A percentile compares a stretch with the other conserved stretches of the same genome.
Conservation (phyloP, 768 basidiomycete species). For the Cystofilobasidium bisporidii region DNA sequence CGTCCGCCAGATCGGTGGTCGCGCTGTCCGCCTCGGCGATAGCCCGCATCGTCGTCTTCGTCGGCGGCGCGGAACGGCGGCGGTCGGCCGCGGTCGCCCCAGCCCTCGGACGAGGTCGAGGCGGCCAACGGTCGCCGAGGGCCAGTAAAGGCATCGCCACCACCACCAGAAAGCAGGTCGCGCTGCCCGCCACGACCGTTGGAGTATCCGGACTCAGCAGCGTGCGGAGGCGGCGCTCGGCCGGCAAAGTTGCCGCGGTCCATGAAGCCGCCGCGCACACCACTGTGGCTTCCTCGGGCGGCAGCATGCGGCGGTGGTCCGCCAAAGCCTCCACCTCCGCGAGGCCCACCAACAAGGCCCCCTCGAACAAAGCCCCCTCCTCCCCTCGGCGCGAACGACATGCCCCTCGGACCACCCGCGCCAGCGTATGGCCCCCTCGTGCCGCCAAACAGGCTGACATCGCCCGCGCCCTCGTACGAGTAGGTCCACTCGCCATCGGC, state of each 20-base stretch:
- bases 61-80: background rate
- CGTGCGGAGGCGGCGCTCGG: background rate
- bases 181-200: too few species aligned
- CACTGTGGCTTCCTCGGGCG: background rate
- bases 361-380: background rate
- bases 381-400: too few species aligned
- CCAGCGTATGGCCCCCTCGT: too few species aligned
- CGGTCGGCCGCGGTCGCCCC: background rate
- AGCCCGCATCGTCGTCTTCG: background rate
- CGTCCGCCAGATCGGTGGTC: too few species aligned
- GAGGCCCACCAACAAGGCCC: background rate
- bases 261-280: background rate
- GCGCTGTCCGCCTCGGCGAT: background rate
- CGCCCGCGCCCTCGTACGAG: slow-evolving; percentile 14
- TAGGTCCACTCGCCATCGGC: slow-evolving; percentile 30
- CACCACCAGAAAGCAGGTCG: background rate
- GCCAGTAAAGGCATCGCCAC: background rate
- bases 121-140: background rate
- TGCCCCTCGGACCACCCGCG: background rate
- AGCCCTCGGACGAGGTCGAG: background rate
- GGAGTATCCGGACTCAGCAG: too few species aligned
- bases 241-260: background rate
- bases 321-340: background rate
- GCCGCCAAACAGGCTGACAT: slow-evolving; percentile 9
- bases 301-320: too few species aligned